Percentiles rank a stretch among this genome's conserved stretches.
phyloP scores from a whole-genome alignment of 352 stramenopile species.

The Pythium dissotocum region DNA sequence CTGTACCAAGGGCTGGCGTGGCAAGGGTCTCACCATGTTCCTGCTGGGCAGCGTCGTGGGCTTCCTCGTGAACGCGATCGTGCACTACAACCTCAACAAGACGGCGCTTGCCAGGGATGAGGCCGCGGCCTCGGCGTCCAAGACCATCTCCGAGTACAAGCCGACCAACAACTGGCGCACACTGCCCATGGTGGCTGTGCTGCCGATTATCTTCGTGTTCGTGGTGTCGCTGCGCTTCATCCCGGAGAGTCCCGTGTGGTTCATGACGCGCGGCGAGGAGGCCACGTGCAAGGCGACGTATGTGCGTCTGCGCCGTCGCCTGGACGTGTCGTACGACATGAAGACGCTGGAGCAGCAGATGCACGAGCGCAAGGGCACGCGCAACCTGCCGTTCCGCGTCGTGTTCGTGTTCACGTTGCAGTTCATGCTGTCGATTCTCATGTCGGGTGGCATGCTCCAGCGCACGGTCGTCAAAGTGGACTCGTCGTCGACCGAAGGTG shows the following conservation, averaged over 20 bases:
- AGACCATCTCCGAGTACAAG: slow-evolving; percentile 32
- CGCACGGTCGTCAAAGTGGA: slow-evolving; percentile 43
- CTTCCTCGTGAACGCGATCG: slow-evolving; percentile 58
- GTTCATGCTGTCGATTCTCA: slow-evolving; percentile 58
- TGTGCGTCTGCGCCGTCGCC: slow-evolving; percentile 59
- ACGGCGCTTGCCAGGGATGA: slow-evolving; percentile 25
- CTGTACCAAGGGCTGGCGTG: slow-evolving; percentile 84
- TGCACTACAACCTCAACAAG: slow-evolving; percentile 59
- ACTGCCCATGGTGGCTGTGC: slow-evolving; percentile 60
- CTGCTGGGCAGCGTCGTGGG: slow-evolving; percentile 72
- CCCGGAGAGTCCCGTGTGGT: slow-evolving; percentile 81
- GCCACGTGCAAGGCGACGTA: slow-evolving; percentile 54
- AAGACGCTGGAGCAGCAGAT: slow-evolving; percentile 57
- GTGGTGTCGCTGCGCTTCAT: slow-evolving; percentile 62
- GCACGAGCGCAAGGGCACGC: slow-evolving; percentile 41
- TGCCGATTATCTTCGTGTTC: slow-evolving; percentile 61
- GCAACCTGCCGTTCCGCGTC: slow-evolving; percentile 67
- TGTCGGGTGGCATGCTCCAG: slow-evolving; percentile 66
- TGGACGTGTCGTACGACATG: slow-evolving; percentile 71
- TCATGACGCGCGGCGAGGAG: slow-evolving; percentile 42
- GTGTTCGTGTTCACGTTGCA: slow-evolving; percentile 62
- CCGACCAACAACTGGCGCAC: slow-evolving; percentile 62
- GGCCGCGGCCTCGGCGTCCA: slow-evolving; percentile 3
- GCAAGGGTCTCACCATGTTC: slow-evolving; percentile 84
- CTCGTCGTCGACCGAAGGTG: slow-evolving; percentile 21